phyloP scores from a whole-genome alignment of 169 alveolate species.

The Neospora caninum region DNA sequence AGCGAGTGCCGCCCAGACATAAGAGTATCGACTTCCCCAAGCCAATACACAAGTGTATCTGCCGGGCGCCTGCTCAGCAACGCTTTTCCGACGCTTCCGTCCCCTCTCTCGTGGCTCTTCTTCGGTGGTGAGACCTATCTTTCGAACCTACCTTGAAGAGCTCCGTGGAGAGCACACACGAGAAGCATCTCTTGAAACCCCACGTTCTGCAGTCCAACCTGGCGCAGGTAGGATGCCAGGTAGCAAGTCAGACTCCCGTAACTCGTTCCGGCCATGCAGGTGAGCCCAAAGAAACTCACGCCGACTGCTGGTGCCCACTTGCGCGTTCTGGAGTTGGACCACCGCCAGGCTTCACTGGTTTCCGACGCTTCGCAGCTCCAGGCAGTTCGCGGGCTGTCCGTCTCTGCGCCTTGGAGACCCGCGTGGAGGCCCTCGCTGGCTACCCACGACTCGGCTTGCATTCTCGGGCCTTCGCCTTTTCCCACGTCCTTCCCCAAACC shows the following conservation, averaged over 20 bases:
- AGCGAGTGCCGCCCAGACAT: no score
- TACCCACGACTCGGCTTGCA: not conserved
- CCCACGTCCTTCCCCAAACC: no score
- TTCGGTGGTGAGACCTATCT: no score
- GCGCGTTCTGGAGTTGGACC: not conserved
- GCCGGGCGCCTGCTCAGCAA: no score
- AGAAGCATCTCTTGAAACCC: slow-evolving; percentile 8
- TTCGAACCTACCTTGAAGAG: not conserved
- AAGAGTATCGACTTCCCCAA: no score
- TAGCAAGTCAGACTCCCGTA: slow-evolving; percentile 24
- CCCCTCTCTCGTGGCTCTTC: no score
- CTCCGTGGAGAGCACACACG: not conserved
- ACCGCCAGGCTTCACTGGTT: not conserved
- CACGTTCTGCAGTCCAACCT: not conserved
- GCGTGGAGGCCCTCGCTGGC: not conserved
- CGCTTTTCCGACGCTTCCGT: no score
- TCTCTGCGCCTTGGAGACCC: not conserved
- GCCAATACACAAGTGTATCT: no score
- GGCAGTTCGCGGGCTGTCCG: not conserved
- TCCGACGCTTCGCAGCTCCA: not conserved
- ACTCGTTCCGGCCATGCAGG: not conserved
- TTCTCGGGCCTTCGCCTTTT: no score
- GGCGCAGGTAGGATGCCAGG: slow-evolving; percentile 3
- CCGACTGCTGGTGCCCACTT: not conserved
- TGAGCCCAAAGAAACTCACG: not conserved